Evolutionary conservation across 805 yeast species (phyloP), one percentile per base, ranked within the genome.

Genomic region (Crinitomyces ghanaensis): DNA sequence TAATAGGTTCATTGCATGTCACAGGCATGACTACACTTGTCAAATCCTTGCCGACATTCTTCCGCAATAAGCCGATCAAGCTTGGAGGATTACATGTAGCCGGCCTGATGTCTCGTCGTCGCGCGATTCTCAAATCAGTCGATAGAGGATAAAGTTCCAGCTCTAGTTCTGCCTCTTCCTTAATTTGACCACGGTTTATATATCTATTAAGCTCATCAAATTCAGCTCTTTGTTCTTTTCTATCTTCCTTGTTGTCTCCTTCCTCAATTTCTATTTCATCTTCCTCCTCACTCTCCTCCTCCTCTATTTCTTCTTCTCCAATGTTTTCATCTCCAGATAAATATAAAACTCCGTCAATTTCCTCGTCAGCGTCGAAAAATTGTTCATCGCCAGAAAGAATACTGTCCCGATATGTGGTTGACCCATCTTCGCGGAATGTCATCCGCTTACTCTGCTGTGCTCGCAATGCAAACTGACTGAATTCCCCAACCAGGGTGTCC

Each of bases 1-100:
- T 72, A 15, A 88, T 52, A 0, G 98, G 98, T 56, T 91, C 98
- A 58, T 91, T 91, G 35, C 85, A 70, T 1, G 91, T 76, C 5
- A 91, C 94, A 1, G 98, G 98, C 86, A 88, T 85, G 0, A 95
- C 76, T 28, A 86, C 70, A 1, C 84, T 66, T 9, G 56, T 41
- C 37, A 91, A 54, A 54, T 88, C 97, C 50, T 86, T 88, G 14
- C 96, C 96, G 7, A 88, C 91, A 45, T 84, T 85, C 54, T 86
- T 86, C 37, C 95, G 68, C 31, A 91, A 65, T 46, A 85, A 72
- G 1, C 83, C 69, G 35, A 88, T 60, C 22, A 88, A 56, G 41
- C 91, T 78, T 7, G 95, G 95, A 2, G 97, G 97, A 0, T 73
- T 60, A 21, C 74, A 66, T 0, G 59, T 62, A 34, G 82, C 68